phyloP scores from a whole-genome alignment of 2,329 filamentous ascomycete genomes.

The Ceratocystis cubensis region DNA sequence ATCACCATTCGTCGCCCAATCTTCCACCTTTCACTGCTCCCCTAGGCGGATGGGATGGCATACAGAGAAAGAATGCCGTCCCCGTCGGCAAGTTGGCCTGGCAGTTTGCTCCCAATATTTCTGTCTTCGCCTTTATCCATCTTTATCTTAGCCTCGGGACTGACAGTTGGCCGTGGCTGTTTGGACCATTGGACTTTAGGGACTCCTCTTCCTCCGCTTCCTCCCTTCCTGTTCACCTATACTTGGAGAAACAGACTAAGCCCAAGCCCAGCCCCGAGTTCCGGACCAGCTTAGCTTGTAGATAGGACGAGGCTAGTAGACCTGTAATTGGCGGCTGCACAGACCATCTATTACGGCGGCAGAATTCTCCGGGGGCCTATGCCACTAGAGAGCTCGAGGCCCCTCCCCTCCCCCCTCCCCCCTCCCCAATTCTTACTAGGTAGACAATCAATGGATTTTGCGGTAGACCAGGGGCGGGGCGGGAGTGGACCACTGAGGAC shows the following conservation, averaged over 20 bases:
- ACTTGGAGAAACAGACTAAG: not conserved
- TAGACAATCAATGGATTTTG: not conserved
- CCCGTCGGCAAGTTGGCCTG: too few species aligned
- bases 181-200: not conserved
- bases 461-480: slow-evolving; percentile 1
- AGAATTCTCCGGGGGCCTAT: not conserved
- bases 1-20: too few species aligned
- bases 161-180: not conserved
- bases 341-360: not conserved
- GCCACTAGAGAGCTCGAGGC: not conserved
- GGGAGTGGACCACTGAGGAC: not conserved
- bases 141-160: not conserved
- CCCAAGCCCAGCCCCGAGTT: not conserved
- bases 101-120: too few species aligned
- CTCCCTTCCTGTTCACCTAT: too few species aligned
- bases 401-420: too few species aligned
- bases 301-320: not conserved
- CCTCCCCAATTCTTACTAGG: not conserved
- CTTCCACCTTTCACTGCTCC: too few species aligned
- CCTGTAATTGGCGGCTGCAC: not conserved
- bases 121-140: too few species aligned
- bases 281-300: not conserved
- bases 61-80: too few species aligned
- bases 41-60: too few species aligned
- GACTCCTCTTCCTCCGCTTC: not conserved